Conservation (phyloP, 805 yeast genomes). For the Hermanozyma aechmeae region DNA sequence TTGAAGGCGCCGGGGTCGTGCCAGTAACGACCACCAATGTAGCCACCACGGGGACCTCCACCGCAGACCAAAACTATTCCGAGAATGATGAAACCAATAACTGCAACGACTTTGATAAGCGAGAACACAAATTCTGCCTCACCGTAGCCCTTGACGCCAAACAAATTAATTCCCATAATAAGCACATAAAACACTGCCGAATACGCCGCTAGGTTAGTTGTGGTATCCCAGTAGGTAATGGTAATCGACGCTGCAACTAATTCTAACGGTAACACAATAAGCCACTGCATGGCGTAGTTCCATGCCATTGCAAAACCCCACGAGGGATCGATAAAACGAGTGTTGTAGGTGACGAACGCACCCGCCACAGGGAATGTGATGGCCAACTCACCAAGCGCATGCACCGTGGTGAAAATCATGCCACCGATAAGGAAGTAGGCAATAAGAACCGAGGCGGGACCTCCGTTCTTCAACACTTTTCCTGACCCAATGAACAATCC, state of each 20-base stretch:
- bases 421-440: constrained; percentile 17
- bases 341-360: background rate
- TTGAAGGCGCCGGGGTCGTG: constrained; percentile 50
- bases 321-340: constrained; percentile 10
- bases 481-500: constrained; percentile 43
- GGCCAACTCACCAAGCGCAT: background rate
- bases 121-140: constrained; percentile 58
- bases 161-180: constrained; percentile 43
- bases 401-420: background rate
- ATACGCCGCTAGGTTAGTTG: constrained; percentile 42
- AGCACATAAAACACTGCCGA: constrained; percentile 46
- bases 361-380: background rate
- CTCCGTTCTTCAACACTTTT: constrained; percentile 47
- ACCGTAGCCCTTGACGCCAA: constrained; percentile 61
- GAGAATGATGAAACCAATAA: constrained; percentile 48
- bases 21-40: constrained; percentile 55
- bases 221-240: constrained; percentile 39
- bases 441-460: constrained; percentile 52
- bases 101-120: constrained; percentile 45
- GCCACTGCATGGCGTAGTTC: constrained; percentile 27
- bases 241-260: constrained; percentile 27
- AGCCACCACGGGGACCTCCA: constrained; percentile 46
- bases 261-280: constrained; percentile 27
- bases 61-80: constrained; percentile 50
- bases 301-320: constrained; percentile 18